Conservation (phyloP, 2,329 filamentous ascomycete genomes). For the Ploettnerulaceae sp. region DNA sequence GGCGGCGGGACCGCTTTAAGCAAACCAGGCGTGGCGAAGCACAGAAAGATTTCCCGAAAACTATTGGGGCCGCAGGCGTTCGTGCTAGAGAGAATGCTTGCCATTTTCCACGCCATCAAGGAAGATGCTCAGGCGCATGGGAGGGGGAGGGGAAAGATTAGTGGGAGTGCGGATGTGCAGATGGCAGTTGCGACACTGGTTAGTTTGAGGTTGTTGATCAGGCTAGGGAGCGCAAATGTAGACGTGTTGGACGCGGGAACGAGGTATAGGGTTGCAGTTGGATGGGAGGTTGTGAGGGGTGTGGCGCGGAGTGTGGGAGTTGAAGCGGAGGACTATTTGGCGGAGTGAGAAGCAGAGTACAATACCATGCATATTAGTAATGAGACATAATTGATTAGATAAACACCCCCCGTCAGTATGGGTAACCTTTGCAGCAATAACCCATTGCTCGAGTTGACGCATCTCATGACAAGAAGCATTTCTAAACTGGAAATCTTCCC, state of each 20-base stretch:
- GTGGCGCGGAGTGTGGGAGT: slow-evolving; percentile 70
- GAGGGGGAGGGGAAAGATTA: slow-evolving; percentile 14
- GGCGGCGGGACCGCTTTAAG: slow-evolving; percentile 42
- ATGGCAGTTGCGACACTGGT: slow-evolving; percentile 68
- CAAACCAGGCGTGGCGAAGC: slow-evolving; percentile 41
- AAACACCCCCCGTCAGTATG: no score
- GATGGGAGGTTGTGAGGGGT: slow-evolving; percentile 69
- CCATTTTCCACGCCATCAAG: slow-evolving; percentile 67
- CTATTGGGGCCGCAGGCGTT: slow-evolving; percentile 74
- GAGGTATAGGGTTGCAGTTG: slow-evolving; percentile 74
- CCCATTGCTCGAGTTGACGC: no score
- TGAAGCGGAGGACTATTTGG: slow-evolving; percentile 73
- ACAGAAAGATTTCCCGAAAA: slow-evolving; percentile 71
- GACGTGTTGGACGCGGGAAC: slow-evolving; percentile 65
- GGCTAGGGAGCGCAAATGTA: slow-evolving; percentile 49
- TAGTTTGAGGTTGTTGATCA: slow-evolving; percentile 63
- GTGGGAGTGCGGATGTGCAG: slow-evolving; percentile 48
- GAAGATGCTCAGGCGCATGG: slow-evolving; percentile 35
- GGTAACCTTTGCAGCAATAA: no score
- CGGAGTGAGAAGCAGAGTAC: slow-evolving; percentile 44
- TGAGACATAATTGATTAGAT: no score
- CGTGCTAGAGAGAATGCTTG: slow-evolving; percentile 70
- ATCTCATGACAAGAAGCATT: no score
- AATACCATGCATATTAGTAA: no score
- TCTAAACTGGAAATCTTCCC: no score